Conservation (phyloP, 1,284 basidiomycete species). For the Leccinum subrobustum region DNA sequence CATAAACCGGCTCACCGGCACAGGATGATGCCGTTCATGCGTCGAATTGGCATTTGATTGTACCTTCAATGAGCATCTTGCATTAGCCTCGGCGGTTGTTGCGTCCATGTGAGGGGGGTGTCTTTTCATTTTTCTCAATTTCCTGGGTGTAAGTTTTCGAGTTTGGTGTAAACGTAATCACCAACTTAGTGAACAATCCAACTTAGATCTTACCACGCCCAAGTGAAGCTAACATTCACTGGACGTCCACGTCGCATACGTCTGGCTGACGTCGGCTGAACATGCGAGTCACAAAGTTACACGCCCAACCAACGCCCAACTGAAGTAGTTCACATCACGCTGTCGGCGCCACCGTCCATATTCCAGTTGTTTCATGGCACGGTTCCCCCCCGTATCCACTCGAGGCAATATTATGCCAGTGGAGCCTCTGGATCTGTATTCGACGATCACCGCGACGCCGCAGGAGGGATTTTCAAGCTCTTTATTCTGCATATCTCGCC, state of each 20-base stretch:
- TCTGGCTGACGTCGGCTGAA: neutral
- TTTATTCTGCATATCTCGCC: conserved; percentile 2
- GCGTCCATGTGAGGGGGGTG: conserved; percentile 6
- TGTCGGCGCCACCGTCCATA: neutral
- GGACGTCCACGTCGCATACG: neutral
- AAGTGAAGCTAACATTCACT: neutral
- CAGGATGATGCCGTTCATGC: neutral
- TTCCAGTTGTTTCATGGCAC: neutral
- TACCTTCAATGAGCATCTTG: neutral
- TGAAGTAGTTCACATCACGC: neutral
- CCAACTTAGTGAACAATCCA: neutral
- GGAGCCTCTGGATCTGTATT: neutral
- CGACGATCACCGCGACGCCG: conserved; percentile 14
- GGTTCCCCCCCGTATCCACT: neutral
- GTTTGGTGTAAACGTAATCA: neutral
- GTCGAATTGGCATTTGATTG: neutral
- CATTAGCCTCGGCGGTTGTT: neutral
- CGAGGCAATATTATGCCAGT: neutral
- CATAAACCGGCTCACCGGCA: neutral
- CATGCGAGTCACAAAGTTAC: neutral
- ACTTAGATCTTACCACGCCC: neutral
- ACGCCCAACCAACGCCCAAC: neutral
- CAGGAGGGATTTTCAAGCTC: neutral
- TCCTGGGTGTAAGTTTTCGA: conserved; percentile 9
- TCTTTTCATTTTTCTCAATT: neutral